Evolutionary conservation across 306 rosid species (phyloP), one percentile per base, ranked within the genome.

Genomic region (Glycine soja): DNA sequence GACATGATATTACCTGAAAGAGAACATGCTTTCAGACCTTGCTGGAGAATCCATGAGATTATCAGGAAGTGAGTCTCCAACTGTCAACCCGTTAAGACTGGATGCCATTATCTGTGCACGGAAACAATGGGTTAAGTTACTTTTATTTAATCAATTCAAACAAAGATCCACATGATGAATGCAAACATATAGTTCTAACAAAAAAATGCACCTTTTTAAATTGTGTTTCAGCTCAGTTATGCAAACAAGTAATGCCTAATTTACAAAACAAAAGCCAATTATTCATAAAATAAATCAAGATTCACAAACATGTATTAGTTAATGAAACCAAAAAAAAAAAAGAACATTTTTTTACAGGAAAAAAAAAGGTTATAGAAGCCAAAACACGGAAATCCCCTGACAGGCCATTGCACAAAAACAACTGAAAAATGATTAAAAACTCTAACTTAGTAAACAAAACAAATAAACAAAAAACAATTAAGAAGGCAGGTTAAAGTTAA

Each of bases 11-110:
- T 77, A 91, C 99, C 97, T 93, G 43, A 84, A 76, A 85, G 88
- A 91, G 80, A 88, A 88, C 87, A 87, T 76, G 85, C 88, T 86
- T 57, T 95, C 99, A 42, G 98, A 95, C 87, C 98, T 89, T 51
- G 94, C 98, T 2, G 98, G 98, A 89, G 97, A 95, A 57, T 95
- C 99, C 99, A 95, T 85, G 32, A 93, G 93, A 88, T 89, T 95
- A 69, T 91, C 99, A 59, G 98, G 80, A 67, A 95, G 94, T 53
- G 98, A 91, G 51, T 95, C 99, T 77, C 93, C 99, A 70, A 95
- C 99, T 15, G 98, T 95, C 87, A 93, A 86, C 57, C 99, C 99
- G 54, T 95, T 95, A 87, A 95, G 90, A 88, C 99, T 95, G 56
- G 99, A 91, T 43, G 99, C 99, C 99, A 95, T 93, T 81, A 95